Evolutionary conservation across 306 rosid genomes (phyloP), one percentile per base, ranked within the genome.

Genomic region (Rosa lucieae): DNA sequence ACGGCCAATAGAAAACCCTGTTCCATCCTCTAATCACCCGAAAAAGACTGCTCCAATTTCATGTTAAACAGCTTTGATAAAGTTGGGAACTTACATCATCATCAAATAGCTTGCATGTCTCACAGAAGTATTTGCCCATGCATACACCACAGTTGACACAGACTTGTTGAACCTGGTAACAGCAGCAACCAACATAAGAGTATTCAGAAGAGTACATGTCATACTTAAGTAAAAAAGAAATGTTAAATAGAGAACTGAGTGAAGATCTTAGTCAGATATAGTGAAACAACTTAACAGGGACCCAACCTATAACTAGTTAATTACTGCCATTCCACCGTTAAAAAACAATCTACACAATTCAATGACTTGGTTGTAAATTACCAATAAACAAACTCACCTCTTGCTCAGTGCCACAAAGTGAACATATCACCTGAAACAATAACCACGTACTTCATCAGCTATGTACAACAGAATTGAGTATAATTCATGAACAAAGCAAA

Each of bases 101-200:
- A 83, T 94, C 94, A 77, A 89, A 91, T 48, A 94, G 90, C 82
- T 92, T 94, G 92, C 97, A 94, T 1, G 78, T 75, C 73, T 70
- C 89, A n/a, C 97, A 94, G 80, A 88, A 94, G 87, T 90, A 92
- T 66, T 89, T 90, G 26, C 93, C 93, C 94, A 92, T 90, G 46
- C 97, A 90, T 26, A 94, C 97, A 78, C 97, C 97, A 82, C 97
- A 94, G 48, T 87, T 92, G 18, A 83, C 74, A 82, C 97, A 94
- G 75, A 86, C 80, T 82, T 94, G 97, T 83, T 72, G 92, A 85
- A 89, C 94, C 97, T 91, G 90, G 80, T 56, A 81, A 63, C n/a
- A 71, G 76, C 52, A 84, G 70, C 82, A 73, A 82, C 32, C 52
- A 79, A 71, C 66, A 85, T 3, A 70, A 77, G 77, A 74, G 37